These are phyloP conservation scores for Capsella bursapastoris DNA, from an alignment of 345 rosid genomes.

Conservation along the genomic window DNA sequence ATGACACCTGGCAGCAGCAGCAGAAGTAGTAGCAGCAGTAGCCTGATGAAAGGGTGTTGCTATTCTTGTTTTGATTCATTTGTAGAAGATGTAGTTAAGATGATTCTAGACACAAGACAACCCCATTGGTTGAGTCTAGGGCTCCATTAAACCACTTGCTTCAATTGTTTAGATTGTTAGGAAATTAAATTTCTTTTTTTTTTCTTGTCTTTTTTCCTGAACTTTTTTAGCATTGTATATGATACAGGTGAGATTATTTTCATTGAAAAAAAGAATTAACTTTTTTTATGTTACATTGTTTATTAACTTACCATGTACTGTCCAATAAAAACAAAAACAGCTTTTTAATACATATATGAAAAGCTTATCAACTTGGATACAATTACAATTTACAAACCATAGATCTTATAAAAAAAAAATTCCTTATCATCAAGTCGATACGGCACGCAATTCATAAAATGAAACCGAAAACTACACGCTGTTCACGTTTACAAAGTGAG, in stretches of 20 bases:
- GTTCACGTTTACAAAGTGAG: not conserved
- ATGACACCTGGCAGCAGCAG: constrained; percentile 47
- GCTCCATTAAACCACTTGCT: constrained; percentile 51
- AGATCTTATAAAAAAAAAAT: too few species aligned
- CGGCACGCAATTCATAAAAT: not conserved
- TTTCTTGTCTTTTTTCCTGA: not conserved
- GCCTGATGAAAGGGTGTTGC: constrained; percentile 83
- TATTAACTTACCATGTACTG: not conserved
- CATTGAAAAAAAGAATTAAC: not conserved
- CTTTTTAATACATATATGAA: not conserved
- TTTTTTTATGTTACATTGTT: not conserved
- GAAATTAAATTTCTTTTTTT: not conserved
- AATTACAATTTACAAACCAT: too few species aligned
- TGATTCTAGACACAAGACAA: constrained; percentile 69
- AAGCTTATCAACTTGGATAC: constrained; percentile 9
- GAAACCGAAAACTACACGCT: not conserved
- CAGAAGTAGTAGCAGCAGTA: constrained; percentile 48
- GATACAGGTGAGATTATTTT: constrained; percentile 9
- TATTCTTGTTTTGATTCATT: constrained; percentile 83
- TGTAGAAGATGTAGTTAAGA: constrained; percentile 81
- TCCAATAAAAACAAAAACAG: not conserved
- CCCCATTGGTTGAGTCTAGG: constrained; percentile 87
- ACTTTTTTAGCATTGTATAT: constrained; percentile 38
- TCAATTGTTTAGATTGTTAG: constrained; percentile 34
- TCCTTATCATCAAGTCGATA: too few species aligned